A percentile compares a stretch with the other conserved stretches of the same genome.
Conservation (phyloP, 306 rosid species). For the Cucurbita moschata region DNA sequence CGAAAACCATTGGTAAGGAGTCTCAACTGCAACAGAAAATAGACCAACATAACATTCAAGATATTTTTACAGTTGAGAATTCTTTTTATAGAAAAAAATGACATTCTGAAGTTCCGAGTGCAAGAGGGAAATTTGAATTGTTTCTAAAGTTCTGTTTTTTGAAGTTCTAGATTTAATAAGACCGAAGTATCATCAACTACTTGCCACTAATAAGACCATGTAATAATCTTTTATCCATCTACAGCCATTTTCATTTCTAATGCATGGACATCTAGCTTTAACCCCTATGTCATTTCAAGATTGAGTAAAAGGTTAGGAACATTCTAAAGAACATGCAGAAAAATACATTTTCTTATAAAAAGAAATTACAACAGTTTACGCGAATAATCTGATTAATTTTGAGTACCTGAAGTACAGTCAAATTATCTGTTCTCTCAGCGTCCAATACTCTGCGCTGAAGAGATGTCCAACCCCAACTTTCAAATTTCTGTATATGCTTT, state of each 20-base stretch:
- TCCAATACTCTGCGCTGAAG: conserved; percentile 65
- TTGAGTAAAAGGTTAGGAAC: neutral
- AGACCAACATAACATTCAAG: neutral
- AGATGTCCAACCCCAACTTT: conserved; percentile 88
- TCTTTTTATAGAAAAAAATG: neutral
- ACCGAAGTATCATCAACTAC: neutral
- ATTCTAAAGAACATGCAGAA: neutral
- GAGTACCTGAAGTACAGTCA: conserved; percentile 60
- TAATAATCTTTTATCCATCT: neutral
- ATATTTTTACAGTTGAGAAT: neutral
- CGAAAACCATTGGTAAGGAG: conserved; percentile 78
- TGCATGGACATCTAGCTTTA: neutral
- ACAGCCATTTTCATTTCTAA: neutral
- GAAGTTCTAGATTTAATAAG: neutral
- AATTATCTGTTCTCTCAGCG: conserved; percentile 66
- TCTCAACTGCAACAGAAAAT: conserved; percentile 43
- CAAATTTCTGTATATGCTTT: conserved; percentile 80
- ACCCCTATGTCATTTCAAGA: neutral
- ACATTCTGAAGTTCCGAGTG: neutral
- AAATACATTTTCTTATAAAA: neutral
- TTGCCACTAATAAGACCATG: neutral
- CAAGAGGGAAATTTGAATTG: neutral
- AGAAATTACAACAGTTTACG: neutral
- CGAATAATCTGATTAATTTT: neutral
- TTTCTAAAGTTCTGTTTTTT: neutral